Evolutionary conservation across 805 yeast genomes (phyloP).

Genomic region (Metschnikowia lunata): DNA sequence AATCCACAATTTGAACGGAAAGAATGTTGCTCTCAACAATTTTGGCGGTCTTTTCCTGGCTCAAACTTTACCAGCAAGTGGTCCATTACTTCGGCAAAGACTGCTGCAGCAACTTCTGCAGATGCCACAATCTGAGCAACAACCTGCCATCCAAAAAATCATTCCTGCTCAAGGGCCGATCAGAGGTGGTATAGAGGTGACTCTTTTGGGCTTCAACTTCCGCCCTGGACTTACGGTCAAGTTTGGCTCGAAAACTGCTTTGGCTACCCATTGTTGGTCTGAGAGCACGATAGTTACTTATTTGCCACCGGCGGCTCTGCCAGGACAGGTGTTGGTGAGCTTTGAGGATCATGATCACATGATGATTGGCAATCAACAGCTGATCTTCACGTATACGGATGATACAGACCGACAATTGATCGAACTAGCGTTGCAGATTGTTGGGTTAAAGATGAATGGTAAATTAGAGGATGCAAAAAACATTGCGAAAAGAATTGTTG

Average conservation of each 20-base stretch:
- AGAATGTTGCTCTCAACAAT: conserved; percentile 1
- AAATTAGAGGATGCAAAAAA: conserved; percentile 90
- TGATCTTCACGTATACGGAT: conserved; percentile 85
- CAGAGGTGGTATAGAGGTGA: conserved; percentile 94
- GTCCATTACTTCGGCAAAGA: conserved; percentile 13
- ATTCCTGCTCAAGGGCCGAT: conserved; percentile 96
- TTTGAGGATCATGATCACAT: conserved; percentile 51
- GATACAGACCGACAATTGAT: conserved; percentile 93
- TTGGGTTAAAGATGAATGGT: conserved; percentile 96
- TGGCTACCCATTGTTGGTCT: conserved; percentile 95
- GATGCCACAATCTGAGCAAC: conserved; percentile 11
- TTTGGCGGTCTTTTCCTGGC: conserved; percentile 2
- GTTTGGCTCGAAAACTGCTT: conserved; percentile 76
- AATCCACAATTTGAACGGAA: conserved; percentile 15
- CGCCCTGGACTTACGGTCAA: conserved; percentile 76
- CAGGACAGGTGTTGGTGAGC: conserved; percentile 92
- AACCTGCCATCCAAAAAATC: conserved; percentile 60
- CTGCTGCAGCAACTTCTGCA: conserved; percentile 17
- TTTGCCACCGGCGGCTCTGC: conserved; percentile 82
- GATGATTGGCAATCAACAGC: conserved; percentile 38
- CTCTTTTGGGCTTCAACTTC: conserved; percentile 83
- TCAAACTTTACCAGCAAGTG: conserved; percentile 2
- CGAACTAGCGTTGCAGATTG: conserved; percentile 93
- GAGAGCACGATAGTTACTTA: conserved; percentile 90
- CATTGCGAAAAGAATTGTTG: conserved; percentile 87